These are phyloP conservation scores for Bruguiera sexangula DNA, from an alignment of 345 rosid species.

Conservation along the genomic window DNA sequence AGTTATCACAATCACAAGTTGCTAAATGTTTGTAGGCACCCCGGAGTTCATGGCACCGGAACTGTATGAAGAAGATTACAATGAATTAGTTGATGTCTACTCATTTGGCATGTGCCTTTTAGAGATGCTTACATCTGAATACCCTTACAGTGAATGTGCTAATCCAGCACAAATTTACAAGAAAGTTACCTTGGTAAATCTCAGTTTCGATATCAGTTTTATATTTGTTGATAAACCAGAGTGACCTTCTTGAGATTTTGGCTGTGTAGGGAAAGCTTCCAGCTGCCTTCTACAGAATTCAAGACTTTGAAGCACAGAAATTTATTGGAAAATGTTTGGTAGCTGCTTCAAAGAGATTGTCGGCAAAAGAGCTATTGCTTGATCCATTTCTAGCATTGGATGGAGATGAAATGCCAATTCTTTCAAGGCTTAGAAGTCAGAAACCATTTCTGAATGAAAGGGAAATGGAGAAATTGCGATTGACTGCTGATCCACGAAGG, in stretches of 20 bases:
- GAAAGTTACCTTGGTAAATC: constrained; percentile 38
- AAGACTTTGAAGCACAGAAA: constrained; percentile 57
- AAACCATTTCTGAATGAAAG: constrained; percentile 50
- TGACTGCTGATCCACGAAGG: constrained; percentile 43
- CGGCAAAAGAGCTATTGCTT: constrained; percentile 57
- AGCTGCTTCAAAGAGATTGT: constrained; percentile 56
- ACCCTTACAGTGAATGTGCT: constrained; percentile 33
- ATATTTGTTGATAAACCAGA: too few species aligned
- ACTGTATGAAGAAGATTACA: constrained; percentile 32
- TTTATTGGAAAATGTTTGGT: constrained; percentile 65
- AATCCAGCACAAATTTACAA: constrained; percentile 39
- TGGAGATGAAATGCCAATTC: constrained; percentile 32
- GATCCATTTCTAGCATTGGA: constrained; percentile 61
- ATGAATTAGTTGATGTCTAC: constrained; percentile 36
- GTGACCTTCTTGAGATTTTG: too few species aligned
- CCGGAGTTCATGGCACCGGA: constrained; percentile 40
- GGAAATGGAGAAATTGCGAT: constrained; percentile 50
- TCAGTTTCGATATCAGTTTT: neutral
- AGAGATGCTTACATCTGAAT: constrained; percentile 33
- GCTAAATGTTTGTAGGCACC: constrained; percentile 19
- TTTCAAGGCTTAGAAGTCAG: constrained; percentile 28
- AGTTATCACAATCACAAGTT: too few species aligned
- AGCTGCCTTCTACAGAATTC: constrained; percentile 55
- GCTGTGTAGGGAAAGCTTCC: constrained; percentile 67
- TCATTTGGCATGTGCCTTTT: constrained; percentile 35